phyloP scores from a whole-genome alignment of 352 stramenopile genomes.

The Globisporangium barbulae region DNA sequence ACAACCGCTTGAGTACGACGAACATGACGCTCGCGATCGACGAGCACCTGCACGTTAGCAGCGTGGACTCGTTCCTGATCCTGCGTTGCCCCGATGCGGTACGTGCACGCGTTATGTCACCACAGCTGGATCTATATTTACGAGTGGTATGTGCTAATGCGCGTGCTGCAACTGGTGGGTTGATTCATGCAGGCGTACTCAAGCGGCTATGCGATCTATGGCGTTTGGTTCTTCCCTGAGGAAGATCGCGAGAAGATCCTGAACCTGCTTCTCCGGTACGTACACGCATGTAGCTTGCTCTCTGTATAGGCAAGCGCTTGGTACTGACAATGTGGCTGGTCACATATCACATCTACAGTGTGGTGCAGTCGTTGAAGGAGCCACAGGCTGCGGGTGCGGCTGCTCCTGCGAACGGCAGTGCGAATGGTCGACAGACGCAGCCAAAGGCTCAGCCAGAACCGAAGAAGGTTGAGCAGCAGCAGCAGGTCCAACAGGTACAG shows the following conservation, averaged over 20 bases:
- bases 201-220: slow-evolving; percentile 78
- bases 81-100: slow-evolving; percentile 64
- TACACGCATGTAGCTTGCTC: not conserved
- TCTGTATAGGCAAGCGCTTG: not conserved
- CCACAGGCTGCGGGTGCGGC: slow-evolving; percentile 21
- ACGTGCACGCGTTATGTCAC: slow-evolving; percentile 6
- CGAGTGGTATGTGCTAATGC: not conserved
- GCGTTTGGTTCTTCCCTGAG: slow-evolving; percentile 86
- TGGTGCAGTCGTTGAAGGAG: slow-evolving; percentile 62
- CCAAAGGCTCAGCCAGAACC: slow-evolving; percentile 25
- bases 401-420: slow-evolving; percentile 17
- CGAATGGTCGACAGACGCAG: slow-evolving; percentile 17
- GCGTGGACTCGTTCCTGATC: slow-evolving; percentile 84
- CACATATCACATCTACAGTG: slow-evolving; percentile 25
- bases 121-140: not conserved
- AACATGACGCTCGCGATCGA: slow-evolving; percentile 82
- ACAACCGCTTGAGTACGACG: slow-evolving; percentile 86
- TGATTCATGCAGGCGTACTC: slow-evolving; percentile 29
- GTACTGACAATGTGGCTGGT: not conserved
- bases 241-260: slow-evolving; percentile 81
- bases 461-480: slow-evolving; percentile 17
- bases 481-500: slow-evolving; percentile 33
- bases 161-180: not conserved
- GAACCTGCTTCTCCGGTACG: slow-evolving; percentile 63
- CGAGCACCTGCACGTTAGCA: slow-evolving; percentile 73